phyloP scores from a whole-genome alignment of 2,329 filamentous ascomycete genomes.

The Paramyrothecium sp. region DNA sequence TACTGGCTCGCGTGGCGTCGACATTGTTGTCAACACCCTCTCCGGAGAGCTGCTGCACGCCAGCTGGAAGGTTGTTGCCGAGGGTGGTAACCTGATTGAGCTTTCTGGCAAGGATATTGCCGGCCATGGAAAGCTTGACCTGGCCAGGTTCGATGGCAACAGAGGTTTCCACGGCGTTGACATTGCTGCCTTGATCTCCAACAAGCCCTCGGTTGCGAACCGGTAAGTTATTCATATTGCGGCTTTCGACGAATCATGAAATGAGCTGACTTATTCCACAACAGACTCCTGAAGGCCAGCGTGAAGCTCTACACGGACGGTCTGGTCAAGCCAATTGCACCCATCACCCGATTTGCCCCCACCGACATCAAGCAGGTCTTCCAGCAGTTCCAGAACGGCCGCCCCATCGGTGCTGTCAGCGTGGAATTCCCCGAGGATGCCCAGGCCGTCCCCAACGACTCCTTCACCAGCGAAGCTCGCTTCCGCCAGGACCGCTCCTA shows the following conservation, averaged over 20 bases:
- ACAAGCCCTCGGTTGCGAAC: neutral
- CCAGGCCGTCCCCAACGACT: neutral
- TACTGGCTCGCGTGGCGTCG: neutral
- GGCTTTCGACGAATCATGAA: neutral
- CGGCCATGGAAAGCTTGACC: neutral
- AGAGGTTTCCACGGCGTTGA: neutral
- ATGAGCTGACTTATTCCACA: too few species aligned
- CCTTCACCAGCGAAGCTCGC: neutral
- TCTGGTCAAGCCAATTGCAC: neutral
- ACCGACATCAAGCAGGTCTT: neutral
- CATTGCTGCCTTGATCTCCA: neutral
- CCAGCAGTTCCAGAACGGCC: neutral
- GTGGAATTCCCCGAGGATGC: neutral
- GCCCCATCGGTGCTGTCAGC: neutral
- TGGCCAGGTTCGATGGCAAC: neutral
- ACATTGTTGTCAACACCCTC: neutral
- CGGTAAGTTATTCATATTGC: neutral
- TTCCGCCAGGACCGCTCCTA: neutral
- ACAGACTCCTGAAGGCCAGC: neutral
- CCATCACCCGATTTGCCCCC: neutral
- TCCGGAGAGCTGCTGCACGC: neutral
- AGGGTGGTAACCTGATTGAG: neutral
- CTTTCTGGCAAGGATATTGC: neutral
- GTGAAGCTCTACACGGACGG: neutral
- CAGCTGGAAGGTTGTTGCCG: neutral